A percentile compares a stretch with the other conserved stretches of the same genome.
phyloP scores from a whole-genome alignment of 768 basidiomycete genomes.

The Suillus subaureus region DNA sequence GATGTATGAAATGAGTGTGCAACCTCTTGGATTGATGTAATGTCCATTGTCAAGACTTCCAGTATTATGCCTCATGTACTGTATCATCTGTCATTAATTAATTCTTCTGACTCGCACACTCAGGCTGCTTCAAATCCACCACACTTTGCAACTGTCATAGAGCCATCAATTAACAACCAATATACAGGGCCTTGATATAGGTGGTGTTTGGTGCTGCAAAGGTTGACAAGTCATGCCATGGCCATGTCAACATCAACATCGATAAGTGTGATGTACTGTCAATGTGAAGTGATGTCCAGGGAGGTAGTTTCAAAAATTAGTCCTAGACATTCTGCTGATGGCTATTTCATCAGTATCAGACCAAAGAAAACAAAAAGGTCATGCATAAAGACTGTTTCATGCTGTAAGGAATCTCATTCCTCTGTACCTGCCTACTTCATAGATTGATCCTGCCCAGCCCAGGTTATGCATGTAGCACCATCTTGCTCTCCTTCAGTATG shows the following conservation, averaged over 20 bases:
- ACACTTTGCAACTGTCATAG: background rate
- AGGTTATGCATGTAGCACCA: no score
- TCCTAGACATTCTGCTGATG: no score
- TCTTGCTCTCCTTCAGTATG: no score
- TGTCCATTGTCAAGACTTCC: background rate
- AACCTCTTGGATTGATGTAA: background rate
- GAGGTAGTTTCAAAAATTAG: background rate
- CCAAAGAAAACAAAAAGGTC: no score
- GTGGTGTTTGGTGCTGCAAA: background rate
- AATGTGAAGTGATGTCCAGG: background rate
- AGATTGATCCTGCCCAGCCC: no score
- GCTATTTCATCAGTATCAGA: no score
- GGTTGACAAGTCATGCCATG: background rate
- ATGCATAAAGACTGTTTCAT: no score
- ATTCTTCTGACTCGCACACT: background rate
- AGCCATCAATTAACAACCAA: background rate
- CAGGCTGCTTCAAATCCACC: background rate
- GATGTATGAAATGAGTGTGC: no score
- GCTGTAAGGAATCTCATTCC: no score
- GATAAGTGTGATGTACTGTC: background rate
- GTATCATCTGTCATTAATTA: background rate
- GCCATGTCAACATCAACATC: background rate
- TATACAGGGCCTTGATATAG: background rate
- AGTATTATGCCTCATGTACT: background rate
- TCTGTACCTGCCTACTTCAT: no score